Conservation (phyloP, 1,284 basidiomycete species). For the Singerocomus inundabilis region DNA sequence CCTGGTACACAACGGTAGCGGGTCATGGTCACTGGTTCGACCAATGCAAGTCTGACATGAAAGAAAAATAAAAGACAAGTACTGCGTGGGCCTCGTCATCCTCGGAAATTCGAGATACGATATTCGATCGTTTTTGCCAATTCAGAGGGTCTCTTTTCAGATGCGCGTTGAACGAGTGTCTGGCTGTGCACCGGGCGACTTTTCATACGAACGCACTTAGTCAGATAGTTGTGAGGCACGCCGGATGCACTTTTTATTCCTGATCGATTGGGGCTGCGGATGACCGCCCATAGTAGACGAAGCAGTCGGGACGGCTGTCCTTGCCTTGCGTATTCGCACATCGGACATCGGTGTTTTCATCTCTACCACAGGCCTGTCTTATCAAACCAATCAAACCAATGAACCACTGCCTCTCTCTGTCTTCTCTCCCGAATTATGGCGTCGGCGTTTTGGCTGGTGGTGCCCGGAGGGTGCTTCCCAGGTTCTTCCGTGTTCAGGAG, state of each 20-base stretch:
- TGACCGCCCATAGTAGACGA: not conserved
- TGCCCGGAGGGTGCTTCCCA: conserved; percentile 6
- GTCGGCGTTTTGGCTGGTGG: conserved; percentile 7
- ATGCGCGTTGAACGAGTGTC: not conserved
- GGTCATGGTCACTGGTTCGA: not conserved
- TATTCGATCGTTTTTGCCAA: conserved; percentile 10
- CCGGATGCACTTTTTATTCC: not conserved
- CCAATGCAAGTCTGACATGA: conserved; percentile 1
- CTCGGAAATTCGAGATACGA: conserved; percentile 27
- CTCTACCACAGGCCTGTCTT: conserved; percentile 6
- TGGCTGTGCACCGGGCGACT: not conserved
- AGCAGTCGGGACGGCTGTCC: not conserved
- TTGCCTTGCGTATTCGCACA: not conserved
- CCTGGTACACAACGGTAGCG: not conserved
- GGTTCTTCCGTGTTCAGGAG: not conserved
- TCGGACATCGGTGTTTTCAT: conserved; percentile 14
- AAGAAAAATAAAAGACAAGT: not conserved
- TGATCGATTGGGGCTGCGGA: not conserved
- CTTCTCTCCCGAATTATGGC: conserved; percentile 5
- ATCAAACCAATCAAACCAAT: conserved; percentile 12
- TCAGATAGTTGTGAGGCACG: not conserved
- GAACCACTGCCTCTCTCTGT: not conserved
- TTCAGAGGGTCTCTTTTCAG: conserved; percentile 1
- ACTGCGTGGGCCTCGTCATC: conserved; percentile 11
- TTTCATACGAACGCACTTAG: not conserved